phyloP scores from a whole-genome alignment of 306 rosid species.

The Styphnolobium japonicum region DNA sequence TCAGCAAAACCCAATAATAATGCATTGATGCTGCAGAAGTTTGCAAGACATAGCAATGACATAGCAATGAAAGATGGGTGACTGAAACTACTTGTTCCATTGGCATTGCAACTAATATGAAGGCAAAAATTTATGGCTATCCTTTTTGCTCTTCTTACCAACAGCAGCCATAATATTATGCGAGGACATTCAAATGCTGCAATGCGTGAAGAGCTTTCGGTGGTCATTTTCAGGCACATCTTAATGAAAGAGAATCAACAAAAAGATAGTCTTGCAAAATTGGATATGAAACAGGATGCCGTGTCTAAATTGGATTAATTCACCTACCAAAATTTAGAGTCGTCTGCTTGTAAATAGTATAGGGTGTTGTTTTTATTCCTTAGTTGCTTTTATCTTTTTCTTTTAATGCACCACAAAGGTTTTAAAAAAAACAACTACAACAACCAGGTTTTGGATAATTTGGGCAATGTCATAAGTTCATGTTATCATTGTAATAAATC shows the following conservation, averaged over 20 bases:
- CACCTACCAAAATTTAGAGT: too few species aligned
- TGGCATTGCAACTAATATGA: background rate
- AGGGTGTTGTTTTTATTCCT: too few species aligned
- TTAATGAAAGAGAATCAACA: background rate
- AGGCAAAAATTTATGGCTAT: background rate
- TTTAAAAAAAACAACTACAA: too few species aligned
- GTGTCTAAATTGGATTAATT: too few species aligned
- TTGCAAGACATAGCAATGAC: background rate
- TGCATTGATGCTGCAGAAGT: background rate
- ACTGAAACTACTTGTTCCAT: background rate
- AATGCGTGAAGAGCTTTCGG: background rate
- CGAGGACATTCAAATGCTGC: background rate
- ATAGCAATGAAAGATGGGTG: background rate
- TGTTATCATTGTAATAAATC: background rate
- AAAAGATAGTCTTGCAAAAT: background rate
- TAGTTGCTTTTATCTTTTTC: too few species aligned
- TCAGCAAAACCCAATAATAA: background rate
- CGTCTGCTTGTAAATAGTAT: too few species aligned
- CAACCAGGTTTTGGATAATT: background rate
- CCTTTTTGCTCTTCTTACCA: background rate
- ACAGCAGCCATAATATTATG: background rate
- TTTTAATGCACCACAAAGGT: background rate
- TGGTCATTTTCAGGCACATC: background rate
- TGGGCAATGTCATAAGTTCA: background rate
- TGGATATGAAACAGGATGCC: background rate